Conservation (phyloP, 768 basidiomycete species). For the Boletus sp. region DNA sequence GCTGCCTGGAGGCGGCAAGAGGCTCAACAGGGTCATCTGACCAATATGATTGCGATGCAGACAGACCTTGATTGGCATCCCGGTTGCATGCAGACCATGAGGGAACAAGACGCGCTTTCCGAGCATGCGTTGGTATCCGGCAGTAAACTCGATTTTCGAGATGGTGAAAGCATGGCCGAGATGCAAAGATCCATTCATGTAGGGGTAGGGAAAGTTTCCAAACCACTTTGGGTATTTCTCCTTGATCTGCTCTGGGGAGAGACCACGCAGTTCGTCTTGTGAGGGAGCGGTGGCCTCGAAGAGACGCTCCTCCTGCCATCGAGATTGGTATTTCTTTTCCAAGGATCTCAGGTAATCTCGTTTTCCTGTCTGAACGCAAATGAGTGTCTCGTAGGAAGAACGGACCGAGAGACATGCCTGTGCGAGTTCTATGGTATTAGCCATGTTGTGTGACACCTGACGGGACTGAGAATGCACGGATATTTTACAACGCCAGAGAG, state of each 20-base stretch:
- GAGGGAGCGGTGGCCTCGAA: slow-evolving; percentile 88
- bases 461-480: slow-evolving; percentile 18
- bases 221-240: slow-evolving; percentile 94
- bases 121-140: slow-evolving; percentile 92
- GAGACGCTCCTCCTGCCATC: slow-evolving; percentile 72
- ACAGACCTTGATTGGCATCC: slow-evolving; percentile 98
- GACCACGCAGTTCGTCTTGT: slow-evolving; percentile 58
- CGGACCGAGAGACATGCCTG: slow-evolving; percentile 40
- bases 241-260: slow-evolving; percentile 63
- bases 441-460: slow-evolving; percentile 38
- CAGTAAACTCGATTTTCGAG: slow-evolving; percentile 95
- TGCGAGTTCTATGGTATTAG: slow-evolving; percentile 64
- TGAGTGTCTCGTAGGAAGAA: slow-evolving; percentile 1
- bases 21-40: not conserved
- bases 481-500: slow-evolving; percentile 33
- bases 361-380: slow-evolving; percentile 74
- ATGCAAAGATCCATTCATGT: slow-evolving; percentile 98
- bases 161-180: slow-evolving; percentile 98
- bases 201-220: slow-evolving; percentile 93
- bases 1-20: slow-evolving; percentile 60
- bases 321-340: slow-evolving; percentile 81
- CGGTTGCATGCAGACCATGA: slow-evolving; percentile 97
- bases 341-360: slow-evolving; percentile 82
- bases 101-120: slow-evolving; percentile 95
- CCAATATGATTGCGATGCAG: not conserved